Conservation (phyloP, 31 red algal species). For the Endocladia muricata region DNA sequence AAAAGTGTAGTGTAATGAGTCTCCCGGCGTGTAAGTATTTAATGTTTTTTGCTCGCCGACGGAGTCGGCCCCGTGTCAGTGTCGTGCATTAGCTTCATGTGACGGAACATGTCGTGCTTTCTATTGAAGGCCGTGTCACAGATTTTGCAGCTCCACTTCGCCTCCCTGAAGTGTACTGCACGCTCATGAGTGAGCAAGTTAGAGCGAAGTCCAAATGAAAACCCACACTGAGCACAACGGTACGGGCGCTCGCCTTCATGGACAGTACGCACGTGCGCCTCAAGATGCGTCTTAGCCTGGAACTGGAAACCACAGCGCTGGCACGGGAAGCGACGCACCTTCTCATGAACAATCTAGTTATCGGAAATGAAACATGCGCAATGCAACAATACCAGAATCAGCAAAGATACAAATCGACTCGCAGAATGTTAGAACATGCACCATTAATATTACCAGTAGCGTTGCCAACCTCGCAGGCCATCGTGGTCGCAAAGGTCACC, state of each 20-base stretch:
- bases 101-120: constrained; percentile 72
- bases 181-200: constrained; percentile 80
- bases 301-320: constrained; percentile 73
- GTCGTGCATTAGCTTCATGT: constrained; percentile 77
- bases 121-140: constrained; percentile 68
- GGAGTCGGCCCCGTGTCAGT: constrained; percentile 1
- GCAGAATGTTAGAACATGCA: too few species aligned
- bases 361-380: too few species aligned
- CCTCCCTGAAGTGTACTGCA: constrained; percentile 76
- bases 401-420: too few species aligned
- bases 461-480: too few species aligned
- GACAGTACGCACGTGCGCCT: constrained; percentile 74
- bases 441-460: too few species aligned
- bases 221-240: constrained; percentile 72
- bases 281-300: constrained; percentile 77
- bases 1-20: too few species aligned
- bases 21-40: too few species aligned
- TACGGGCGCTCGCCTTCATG: constrained; percentile 81
- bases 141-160: constrained; percentile 63
- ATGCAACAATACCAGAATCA: too few species aligned
- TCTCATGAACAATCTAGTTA: constrained; percentile 79
- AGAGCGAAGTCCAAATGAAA: constrained; percentile 68
- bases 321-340: constrained; percentile 72
- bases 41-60: background rate
- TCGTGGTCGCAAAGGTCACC: too few species aligned